Conservation (phyloP, 768 basidiomycete genomes). For the Collybia sp. region DNA sequence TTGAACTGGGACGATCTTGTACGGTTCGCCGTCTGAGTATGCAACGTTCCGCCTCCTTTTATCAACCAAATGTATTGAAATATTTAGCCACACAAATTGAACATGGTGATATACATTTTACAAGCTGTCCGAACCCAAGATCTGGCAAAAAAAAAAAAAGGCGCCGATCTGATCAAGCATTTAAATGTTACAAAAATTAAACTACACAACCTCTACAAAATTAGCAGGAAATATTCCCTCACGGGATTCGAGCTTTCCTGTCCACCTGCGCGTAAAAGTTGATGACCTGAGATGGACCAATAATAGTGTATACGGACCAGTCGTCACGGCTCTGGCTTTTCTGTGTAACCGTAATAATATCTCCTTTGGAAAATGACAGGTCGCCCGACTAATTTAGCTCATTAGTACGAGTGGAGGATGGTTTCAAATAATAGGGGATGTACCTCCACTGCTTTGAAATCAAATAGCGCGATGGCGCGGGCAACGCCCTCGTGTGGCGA, state of each 20-base stretch:
- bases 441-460: constrained; percentile 73
- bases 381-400: constrained; percentile 53
- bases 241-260: constrained; percentile 53
- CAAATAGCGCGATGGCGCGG: constrained; percentile 69
- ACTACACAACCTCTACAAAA: constrained; percentile 62
- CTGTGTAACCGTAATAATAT: constrained; percentile 64
- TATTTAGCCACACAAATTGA: no score
- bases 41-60: neutral
- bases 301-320: constrained; percentile 42
- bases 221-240: constrained; percentile 81
- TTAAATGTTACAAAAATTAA: constrained; percentile 4
- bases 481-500: constrained; percentile 56
- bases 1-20: no score
- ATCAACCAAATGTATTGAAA: neutral
- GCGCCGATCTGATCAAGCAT: neutral
- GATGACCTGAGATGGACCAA: neutral
- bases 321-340: constrained; percentile 72
- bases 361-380: constrained; percentile 71
- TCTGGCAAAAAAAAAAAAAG: neutral
- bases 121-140: no score
- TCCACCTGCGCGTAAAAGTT: constrained; percentile 53
- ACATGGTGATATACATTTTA: neutral
- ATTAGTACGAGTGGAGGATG: constrained; percentile 6
- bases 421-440: neutral
- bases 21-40: no score